phyloP scores from a whole-genome alignment of 2,329 filamentous ascomycete species.

The Sclerotinia minor region DNA sequence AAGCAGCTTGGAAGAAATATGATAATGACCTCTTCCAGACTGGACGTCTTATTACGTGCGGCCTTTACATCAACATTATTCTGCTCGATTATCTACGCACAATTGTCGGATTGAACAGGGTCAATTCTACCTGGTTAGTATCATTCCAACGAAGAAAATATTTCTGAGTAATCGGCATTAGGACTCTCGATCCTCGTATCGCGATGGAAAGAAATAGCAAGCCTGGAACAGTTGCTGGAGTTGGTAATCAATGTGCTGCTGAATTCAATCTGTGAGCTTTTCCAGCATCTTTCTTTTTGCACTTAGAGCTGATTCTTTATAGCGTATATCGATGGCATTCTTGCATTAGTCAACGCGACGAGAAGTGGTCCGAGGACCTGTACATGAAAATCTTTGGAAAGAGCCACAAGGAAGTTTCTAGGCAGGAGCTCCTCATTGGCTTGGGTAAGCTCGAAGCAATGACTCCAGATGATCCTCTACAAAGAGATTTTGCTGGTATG shows the following conservation, averaged over 20 bases:
- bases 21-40: constrained; percentile 79
- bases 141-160: not conserved
- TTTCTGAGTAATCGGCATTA: not conserved
- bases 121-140: constrained; percentile 54
- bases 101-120: constrained; percentile 45
- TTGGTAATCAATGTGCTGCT: constrained; percentile 78
- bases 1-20: constrained; percentile 61
- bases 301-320: not conserved
- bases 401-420: constrained; percentile 44
- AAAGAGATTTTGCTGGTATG: constrained; percentile 67
- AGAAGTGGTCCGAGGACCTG: constrained; percentile 77
- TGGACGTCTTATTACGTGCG: constrained; percentile 69
- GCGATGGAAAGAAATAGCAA: constrained; percentile 60
- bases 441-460: constrained; percentile 62
- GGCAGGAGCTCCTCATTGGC: constrained; percentile 59
- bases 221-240: constrained; percentile 55
- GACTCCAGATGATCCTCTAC: constrained; percentile 63
- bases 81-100: constrained; percentile 77
- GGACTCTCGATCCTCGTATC: constrained; percentile 70
- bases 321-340: constrained; percentile 80
- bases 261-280: constrained; percentile 70
- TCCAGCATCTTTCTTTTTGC: no score
- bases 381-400: constrained; percentile 24
- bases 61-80: constrained; percentile 76
- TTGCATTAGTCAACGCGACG: constrained; percentile 70